Evolutionary conservation across 1,284 basidiomycete species (phyloP), one percentile per base, ranked within the genome.

Genomic region (Sanghuangporus sanghuang): DNA sequence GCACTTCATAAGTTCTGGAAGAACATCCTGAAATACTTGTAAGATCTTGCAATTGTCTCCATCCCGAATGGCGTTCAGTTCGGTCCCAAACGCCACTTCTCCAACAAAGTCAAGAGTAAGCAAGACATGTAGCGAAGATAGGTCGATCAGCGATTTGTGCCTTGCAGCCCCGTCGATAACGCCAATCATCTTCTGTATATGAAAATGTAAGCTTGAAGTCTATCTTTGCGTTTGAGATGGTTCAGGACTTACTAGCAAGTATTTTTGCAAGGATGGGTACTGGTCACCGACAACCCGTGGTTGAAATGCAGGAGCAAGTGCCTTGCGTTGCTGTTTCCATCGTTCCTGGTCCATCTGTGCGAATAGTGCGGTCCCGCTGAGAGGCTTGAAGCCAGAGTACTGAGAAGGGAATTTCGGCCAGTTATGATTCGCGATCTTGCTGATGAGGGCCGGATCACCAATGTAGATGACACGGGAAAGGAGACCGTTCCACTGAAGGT

Each of bases 271-370:
- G 32, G 36, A 36, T 8, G 53, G 53, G 32, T 39, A 39, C 16
- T 54, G 53, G 6, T 54, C 53, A 18, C 18, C 38, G 53, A 54
- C 53, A 11, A 27, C 38, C 16, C 5, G 27, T 12, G 53, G 53
- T 32, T 54, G 53, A 35, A 54, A 54, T 4, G 53, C 53, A 6
- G 53, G 53, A n/a, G 53, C 53, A 2, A 54, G 53, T 16, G 32
- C 53, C 32, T 38, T 54, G 14, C 53, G 53, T 38, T 54, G 53
- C 27, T 16, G 53, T 38, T 54, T 54, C 53, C 53, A 54, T 18
- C 53, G 35, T 35, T 54, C 53, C 18, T 54, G 53, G 53, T 54
- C 53, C 53, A 54, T 54, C 36, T 54, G 53, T 16, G 53, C 53
- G 32, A 54, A 54, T 12, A 54, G n/a, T 3, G 53, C 53, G 7